Evolutionary conservation across 345 rosid genomes (phyloP).

Genomic region (Euphorbia lathyris): DNA sequence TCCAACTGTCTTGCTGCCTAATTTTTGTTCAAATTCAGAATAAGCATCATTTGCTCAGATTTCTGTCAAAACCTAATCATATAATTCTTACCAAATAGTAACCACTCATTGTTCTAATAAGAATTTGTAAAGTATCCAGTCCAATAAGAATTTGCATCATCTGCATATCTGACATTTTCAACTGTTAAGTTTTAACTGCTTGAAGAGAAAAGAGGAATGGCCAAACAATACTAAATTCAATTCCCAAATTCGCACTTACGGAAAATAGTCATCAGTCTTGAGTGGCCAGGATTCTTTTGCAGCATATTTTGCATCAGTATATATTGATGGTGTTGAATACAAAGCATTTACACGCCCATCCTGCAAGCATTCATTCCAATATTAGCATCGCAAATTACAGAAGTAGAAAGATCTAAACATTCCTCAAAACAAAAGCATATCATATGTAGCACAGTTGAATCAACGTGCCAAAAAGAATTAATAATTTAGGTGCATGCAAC

Average conservation of each 20-base stretch:
- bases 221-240: not conserved
- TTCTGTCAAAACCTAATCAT: not conserved
- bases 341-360: conserved; percentile 58
- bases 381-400: conserved; percentile 11
- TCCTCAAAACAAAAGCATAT: not conserved
- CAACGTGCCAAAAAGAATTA: not conserved
- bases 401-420: not conserved
- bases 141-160: conserved; percentile 48
- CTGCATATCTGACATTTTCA: conserved; percentile 44
- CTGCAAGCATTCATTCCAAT: conserved; percentile 26
- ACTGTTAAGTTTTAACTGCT: not conserved
- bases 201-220: conserved; percentile 5
- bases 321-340: conserved; percentile 52
- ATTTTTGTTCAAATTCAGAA: conserved; percentile 2
- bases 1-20: conserved; percentile 58
- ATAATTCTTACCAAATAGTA: conserved; percentile 41
- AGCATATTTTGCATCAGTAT: conserved; percentile 52
- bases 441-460: not conserved
- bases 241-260: conserved; percentile 33
- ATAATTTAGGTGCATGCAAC: not conserved
- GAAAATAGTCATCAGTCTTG: conserved; percentile 51
- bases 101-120: conserved; percentile 44
- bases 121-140: conserved; percentile 54
- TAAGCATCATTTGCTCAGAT: conserved; percentile 11
- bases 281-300: conserved; percentile 45